phyloP scores from a whole-genome alignment of 2,329 filamentous ascomycete genomes.

The Diaporthe sp. region DNA sequence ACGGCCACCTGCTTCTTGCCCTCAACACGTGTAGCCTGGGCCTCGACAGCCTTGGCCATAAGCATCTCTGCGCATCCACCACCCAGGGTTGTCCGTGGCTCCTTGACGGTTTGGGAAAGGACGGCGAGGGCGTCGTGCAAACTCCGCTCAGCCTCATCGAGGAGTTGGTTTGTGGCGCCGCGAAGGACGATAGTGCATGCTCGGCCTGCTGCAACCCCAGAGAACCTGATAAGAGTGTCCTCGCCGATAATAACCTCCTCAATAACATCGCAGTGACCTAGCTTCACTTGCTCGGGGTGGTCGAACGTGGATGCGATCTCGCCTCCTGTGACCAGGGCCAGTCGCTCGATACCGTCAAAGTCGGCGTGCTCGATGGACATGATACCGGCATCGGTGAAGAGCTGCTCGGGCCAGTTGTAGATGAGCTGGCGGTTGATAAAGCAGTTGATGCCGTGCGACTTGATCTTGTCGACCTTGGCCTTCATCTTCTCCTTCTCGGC shows the following conservation, averaged over 20 bases:
- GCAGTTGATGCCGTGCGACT: slow-evolving; percentile 98
- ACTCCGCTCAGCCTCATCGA: slow-evolving; percentile 96
- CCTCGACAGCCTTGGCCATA: slow-evolving; percentile 98
- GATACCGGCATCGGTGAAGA: slow-evolving; percentile 97
- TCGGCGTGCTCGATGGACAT: slow-evolving; percentile 99
- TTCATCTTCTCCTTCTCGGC: slow-evolving; percentile 99
- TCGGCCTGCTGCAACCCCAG: slow-evolving; percentile 91
- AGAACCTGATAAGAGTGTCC: slow-evolving; percentile 97
- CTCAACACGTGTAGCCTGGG: slow-evolving; percentile 91
- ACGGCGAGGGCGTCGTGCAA: slow-evolving; percentile 97
- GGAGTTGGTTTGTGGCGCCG: slow-evolving; percentile 94
- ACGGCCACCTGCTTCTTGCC: slow-evolving; percentile 98
- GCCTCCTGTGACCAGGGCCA: slow-evolving; percentile 95
- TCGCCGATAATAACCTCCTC: slow-evolving; percentile 99
- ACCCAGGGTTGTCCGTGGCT: slow-evolving; percentile 93
- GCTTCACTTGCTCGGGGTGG: slow-evolving; percentile 96
- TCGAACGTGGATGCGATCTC: slow-evolving; percentile 99
- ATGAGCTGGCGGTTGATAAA: slow-evolving; percentile 99
- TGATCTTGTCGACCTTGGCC: slow-evolving; percentile 98
- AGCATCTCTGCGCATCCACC: slow-evolving; percentile 98
- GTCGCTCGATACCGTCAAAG: slow-evolving; percentile 96
- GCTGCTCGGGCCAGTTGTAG: slow-evolving; percentile 99
- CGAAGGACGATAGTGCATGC: slow-evolving; percentile 98
- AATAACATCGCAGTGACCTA: slow-evolving; percentile 94
- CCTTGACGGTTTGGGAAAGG: slow-evolving; percentile 94